Conservation (phyloP, 2,329 filamentous ascomycete genomes). For the Cytospora chrysosperma region DNA sequence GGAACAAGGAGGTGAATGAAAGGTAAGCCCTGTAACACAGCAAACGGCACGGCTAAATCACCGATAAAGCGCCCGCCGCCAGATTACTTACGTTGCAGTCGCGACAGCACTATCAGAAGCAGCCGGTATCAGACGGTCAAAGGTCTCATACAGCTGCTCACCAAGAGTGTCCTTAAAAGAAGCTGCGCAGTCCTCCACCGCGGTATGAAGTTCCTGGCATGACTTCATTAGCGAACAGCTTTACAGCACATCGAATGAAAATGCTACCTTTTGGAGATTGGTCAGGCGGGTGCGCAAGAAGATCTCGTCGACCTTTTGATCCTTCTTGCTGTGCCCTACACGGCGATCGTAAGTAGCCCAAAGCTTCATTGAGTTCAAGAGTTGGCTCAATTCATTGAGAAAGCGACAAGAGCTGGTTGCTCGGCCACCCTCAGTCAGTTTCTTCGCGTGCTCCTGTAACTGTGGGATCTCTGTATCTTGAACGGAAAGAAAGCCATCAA, state of each 20-base stretch:
- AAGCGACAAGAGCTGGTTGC: slow-evolving; percentile 46
- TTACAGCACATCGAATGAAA: not conserved
- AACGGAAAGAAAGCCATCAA: slow-evolving; percentile 47
- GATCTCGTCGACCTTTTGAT: not conserved
- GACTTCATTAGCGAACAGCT: not conserved
- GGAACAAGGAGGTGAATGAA: not conserved
- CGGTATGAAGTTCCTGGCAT: not conserved
- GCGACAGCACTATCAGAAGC: slow-evolving; percentile 5
- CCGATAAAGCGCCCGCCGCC: not conserved
- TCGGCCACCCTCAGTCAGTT: slow-evolving; percentile 43
- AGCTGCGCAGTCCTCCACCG: not conserved
- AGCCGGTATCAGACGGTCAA: not conserved
- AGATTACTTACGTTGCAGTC: not conserved
- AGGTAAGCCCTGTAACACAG: no score
- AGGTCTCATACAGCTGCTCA: not conserved
- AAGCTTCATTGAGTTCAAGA: slow-evolving; percentile 52
- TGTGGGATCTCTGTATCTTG: slow-evolving; percentile 60
- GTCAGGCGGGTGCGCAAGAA: not conserved
- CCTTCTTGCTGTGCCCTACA: not conserved
- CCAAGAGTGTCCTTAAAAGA: not conserved
- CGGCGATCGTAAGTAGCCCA: slow-evolving; percentile 31
- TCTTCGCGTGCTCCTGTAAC: slow-evolving; percentile 58
- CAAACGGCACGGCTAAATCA: not conserved
- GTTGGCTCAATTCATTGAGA: slow-evolving; percentile 48
- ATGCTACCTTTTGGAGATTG: not conserved